phyloP scores from a whole-genome alignment of 108 stramenopile genomes.

The Nannochloropsis gaditana region DNA sequence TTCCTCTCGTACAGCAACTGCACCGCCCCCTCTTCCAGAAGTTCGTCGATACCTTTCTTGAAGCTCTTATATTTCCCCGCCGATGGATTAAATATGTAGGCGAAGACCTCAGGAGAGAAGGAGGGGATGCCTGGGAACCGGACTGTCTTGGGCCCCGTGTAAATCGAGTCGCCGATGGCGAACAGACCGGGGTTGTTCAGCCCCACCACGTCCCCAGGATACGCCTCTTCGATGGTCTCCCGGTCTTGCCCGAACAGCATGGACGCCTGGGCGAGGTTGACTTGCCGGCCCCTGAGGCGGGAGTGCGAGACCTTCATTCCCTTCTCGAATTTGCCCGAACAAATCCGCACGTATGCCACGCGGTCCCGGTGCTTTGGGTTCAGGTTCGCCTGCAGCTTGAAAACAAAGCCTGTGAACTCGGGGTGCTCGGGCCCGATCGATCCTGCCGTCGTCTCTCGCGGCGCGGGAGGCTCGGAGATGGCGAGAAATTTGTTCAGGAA shows the following conservation, averaged over 20 bases:
- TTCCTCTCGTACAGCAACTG: conserved; percentile 82
- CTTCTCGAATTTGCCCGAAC: conserved; percentile 78
- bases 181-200: conserved; percentile 90
- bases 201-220: conserved; percentile 91
- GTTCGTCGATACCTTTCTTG: conserved; percentile 70
- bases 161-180: conserved; percentile 77
- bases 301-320: conserved; percentile 77
- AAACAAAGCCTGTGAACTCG: conserved; percentile 89
- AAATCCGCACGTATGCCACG: conserved; percentile 80
- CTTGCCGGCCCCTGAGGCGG: conserved; percentile 63
- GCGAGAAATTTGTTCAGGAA: conserved; percentile 48
- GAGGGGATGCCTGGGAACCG: conserved; percentile 86
- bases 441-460: conserved; percentile 31
- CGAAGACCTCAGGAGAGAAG: conserved; percentile 86
- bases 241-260: conserved; percentile 83
- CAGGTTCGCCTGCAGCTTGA: conserved; percentile 93
- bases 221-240: conserved; percentile 74
- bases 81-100: conserved; percentile 75
- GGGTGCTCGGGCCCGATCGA: conserved; percentile 64
- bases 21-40: conserved; percentile 87
- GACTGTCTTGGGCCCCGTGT: conserved; percentile 63
- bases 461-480: conserved; percentile 44
- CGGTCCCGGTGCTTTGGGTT: conserved; percentile 93
- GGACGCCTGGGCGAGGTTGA: conserved; percentile 87
- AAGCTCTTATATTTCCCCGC: conserved; percentile 84